Base-by-base conservation (phyloP, 2,329 filamentous ascomycete species). In the Pseudopithomyces maydicus region DNA sequence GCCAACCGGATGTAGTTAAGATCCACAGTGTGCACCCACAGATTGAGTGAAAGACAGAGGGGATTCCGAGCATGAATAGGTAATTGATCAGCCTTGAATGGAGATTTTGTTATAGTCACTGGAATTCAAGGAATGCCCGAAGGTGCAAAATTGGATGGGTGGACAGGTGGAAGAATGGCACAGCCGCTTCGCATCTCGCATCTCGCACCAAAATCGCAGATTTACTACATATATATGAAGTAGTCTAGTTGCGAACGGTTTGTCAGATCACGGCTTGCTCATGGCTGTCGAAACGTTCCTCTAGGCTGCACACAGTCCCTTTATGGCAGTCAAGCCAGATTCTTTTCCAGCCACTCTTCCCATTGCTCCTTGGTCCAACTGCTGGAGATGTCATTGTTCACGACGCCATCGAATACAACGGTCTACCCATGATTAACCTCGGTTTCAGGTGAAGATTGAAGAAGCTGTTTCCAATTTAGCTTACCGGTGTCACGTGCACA, bases 361-460 rank as follows among this genome's bases (percentile, higher is more conserved):
- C 93, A 98, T 78, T 97, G 89, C 56, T 90, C 86, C 65, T 82
- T 82, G 0, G 84, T 88, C 85, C 92, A 97, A 22, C 88, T 84
- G 56, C 90, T 94, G 61, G 88, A 89, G 63, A 97, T 90, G 49
- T 89, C 86, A 62, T 85, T 86, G 70, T 90, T 90, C 48, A 96
- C 88, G 22, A 96, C 85, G 0, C 93, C 92, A 76, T 98, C 88
- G 74, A 96, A 93, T 48, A 96, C 82, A 19, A 94, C 92, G 0
- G 93, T 97, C 47, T 50, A 32, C 8, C n/a, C 7, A 50, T 29
- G 2, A 14, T 49, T 29, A 49, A 33, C 46, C 26, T 38, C 19
- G 8, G 15, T 10, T 10, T 20, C 26, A 33, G 17, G 17, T 35
- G 42, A 23, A 29, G 1, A 5, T 38, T 5, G 5, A 22, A 6